Base-by-base conservation (phyloP, 164 flowering plant species). In the Magnolia changhungtana region DNA sequence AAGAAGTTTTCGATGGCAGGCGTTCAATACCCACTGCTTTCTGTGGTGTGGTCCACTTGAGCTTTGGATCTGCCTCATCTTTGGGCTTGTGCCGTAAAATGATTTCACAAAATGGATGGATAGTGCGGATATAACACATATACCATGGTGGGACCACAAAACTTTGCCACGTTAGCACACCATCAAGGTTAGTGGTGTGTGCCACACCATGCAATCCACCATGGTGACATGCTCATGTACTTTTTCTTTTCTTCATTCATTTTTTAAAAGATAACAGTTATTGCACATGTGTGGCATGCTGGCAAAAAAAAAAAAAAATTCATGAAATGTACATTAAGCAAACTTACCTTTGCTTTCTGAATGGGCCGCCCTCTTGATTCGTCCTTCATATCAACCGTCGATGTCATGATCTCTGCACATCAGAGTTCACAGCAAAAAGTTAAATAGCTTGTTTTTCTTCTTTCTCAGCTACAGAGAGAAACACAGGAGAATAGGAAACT, bases 381-480 rank as follows among this genome's bases (percentile, higher is more conserved):
- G 72, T 90, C 96, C 78, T 85, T 91, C 84, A 91, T 91, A 65
- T 93, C 98, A 52, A 93, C 96, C 7, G 96, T 90, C 27, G 98
- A 89, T 77, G 98, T 93, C 87, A 81, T 82, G 80, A 93, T 93
- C 81, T 88, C 97, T 93, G 88, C 82, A 82, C 63, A 16, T 14
- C 7, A 49, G 4, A 75, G 8, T 31, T 8, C 71, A 31, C 45
- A 27, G 18, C 68, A 66, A 8, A 8, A 31, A 68, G 7, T 18
- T 31, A 18, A 37, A 55, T 16, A 55, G 13, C 61, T 55, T 11
- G 71, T 14, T 68, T 29, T 16, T 68, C 8, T 19, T 31, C 18
- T 4, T 67, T 31, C 9, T 31, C 29, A 14, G 29, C 11, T n/a
- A 3, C 7, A 18, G 51, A 68, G 2, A 5, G 18, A 24, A 10